phyloP scores from a whole-genome alignment of 371 early-diverging fungal genomes.

The Blastocladiella emersonii region DNA sequence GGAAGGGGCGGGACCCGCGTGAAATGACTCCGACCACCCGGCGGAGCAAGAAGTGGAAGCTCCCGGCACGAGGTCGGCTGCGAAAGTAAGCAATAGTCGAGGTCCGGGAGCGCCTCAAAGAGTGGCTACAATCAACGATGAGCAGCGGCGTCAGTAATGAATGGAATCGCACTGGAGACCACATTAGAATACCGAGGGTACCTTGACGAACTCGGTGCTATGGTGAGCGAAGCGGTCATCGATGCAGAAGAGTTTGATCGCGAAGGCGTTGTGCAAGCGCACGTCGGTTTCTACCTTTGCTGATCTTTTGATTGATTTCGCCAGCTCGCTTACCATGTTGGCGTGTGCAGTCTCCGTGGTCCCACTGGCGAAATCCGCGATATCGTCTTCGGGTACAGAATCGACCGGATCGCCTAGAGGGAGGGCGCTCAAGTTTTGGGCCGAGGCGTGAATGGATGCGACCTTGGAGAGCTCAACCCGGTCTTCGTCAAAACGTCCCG shows the following conservation, averaged over 20 bases:
- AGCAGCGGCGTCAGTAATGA: neutral
- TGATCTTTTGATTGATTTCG: neutral
- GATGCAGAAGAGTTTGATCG: slow-evolving; percentile 27
- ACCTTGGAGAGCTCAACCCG: neutral
- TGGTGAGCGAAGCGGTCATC: slow-evolving; percentile 21
- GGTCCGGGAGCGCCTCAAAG: slow-evolving; percentile 20
- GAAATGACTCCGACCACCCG: neutral
- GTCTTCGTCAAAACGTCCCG: neutral
- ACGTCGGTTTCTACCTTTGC: too few relatives aligned
- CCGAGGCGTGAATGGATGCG: neutral
- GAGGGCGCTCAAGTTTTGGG: neutral
- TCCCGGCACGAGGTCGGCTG: slow-evolving; percentile 20
- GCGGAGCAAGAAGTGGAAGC: slow-evolving; percentile 21
- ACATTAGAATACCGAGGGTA: neutral
- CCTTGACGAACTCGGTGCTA: slow-evolving; percentile 20
- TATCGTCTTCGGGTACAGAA: slow-evolving; percentile 7
- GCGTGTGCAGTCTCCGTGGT: neutral
- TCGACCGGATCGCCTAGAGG: slow-evolving; percentile 8
- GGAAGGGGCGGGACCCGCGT: neutral
- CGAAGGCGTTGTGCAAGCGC: slow-evolving; percentile 23
- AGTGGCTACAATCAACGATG: slow-evolving; percentile 10
- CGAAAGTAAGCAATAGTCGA: slow-evolving; percentile 28
- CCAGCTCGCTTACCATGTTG: neutral
- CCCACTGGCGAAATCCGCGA: too few relatives aligned
- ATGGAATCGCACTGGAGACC: neutral